These are phyloP conservation scores for Xerocomellus chrysenteron DNA, from an alignment of 768 basidiomycete genomes.

Conservation along the genomic window DNA sequence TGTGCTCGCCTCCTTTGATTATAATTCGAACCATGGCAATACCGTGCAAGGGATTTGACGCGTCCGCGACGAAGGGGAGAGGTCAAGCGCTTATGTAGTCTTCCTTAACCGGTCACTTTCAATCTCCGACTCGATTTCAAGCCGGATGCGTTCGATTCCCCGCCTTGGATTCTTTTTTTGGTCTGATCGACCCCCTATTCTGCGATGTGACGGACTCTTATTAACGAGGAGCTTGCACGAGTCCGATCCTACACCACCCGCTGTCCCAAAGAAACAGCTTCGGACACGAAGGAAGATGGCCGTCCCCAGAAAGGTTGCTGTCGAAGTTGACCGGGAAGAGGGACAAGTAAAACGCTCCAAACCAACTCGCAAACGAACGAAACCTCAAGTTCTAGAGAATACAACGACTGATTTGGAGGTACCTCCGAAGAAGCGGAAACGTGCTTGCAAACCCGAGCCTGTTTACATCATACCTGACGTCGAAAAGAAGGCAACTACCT, in stretches of 20 bases:
- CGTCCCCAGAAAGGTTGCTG: neutral
- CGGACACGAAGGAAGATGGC: neutral
- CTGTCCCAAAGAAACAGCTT: neutral
- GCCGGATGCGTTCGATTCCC: constrained; percentile 4
- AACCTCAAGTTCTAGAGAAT: constrained; percentile 14
- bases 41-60: neutral
- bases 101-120: constrained; percentile 9
- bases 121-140: constrained; percentile 19
- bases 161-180: neutral
- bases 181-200: constrained; percentile 12
- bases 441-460: constrained; percentile 42
- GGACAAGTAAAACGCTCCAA: neutral
- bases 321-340: neutral
- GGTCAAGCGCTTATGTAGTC: constrained; percentile 4
- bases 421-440: constrained; percentile 30
- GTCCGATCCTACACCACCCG: constrained; percentile 14
- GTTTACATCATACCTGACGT: constrained; percentile 73
- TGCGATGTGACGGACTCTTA: neutral
- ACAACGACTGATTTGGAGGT: neutral
- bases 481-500: constrained; percentile 62
- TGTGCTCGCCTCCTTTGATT: constrained; percentile 77
- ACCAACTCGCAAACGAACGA: constrained; percentile 6
- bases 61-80: neutral
- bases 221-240: neutral
- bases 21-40: constrained; percentile 78